These are phyloP conservation scores for Suillus paluster DNA, from an alignment of 768 basidiomycete genomes.

Conservation along the genomic window DNA sequence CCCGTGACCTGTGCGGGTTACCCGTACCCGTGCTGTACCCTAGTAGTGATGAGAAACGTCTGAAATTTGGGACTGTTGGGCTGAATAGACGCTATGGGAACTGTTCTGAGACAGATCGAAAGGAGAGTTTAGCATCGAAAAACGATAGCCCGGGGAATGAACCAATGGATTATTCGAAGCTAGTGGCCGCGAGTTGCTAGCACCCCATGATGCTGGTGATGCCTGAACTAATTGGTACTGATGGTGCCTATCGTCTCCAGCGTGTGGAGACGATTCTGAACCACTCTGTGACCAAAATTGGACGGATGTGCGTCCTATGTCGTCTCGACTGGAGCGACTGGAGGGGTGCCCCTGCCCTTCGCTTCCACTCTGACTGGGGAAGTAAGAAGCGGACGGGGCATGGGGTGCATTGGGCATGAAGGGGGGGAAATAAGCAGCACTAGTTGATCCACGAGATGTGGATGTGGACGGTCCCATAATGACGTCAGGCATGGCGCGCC, in stretches of 20 bases:
- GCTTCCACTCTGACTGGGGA: constrained; percentile 20
- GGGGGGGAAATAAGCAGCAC: constrained; percentile 26
- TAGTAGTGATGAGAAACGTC: constrained; percentile 32
- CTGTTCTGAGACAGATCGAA: constrained; percentile 52
- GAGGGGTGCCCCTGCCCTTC: constrained; percentile 24
- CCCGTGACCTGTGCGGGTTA: no score
- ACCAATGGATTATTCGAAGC: constrained; percentile 24
- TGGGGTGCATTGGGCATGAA: constrained; percentile 30
- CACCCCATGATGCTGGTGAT: constrained; percentile 30
- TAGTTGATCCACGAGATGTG: constrained; percentile 30
- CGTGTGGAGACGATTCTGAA: constrained; percentile 19
- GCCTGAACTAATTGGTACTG: constrained; percentile 33
- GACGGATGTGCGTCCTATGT: constrained; percentile 22
- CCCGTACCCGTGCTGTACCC: no score
- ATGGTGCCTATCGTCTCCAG: constrained; percentile 32
- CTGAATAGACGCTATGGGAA: constrained; percentile 35
- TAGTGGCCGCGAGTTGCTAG: constrained; percentile 28
- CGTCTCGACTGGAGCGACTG: constrained; percentile 19
- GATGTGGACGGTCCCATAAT: constrained; percentile 24
- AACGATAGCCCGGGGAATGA: constrained; percentile 33
- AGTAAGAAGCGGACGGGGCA: constrained; percentile 28
- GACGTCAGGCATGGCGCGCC: constrained; percentile 30
- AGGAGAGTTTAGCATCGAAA: constrained; percentile 61
- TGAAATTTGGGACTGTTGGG: constrained; percentile 34
- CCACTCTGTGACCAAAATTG: constrained; percentile 31